Evolutionary conservation across 768 basidiomycete species (phyloP).

Genomic region (Calocera viscosa): DNA sequence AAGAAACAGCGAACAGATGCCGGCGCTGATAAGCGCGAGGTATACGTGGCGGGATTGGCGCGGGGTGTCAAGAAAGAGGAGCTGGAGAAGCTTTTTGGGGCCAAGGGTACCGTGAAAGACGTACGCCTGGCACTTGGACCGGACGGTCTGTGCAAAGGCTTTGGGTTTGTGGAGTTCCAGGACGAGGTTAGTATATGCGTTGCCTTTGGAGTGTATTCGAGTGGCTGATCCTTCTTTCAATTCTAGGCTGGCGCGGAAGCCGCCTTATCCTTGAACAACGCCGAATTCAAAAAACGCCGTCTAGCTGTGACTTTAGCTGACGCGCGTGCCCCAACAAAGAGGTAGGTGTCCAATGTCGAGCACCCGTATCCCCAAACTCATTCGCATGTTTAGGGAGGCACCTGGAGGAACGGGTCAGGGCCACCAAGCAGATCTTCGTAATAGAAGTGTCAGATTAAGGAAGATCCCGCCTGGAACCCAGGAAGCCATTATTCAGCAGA

Average conservation of each 20-base stretch:
- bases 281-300: constrained; percentile 78
- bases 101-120: constrained; percentile 78
- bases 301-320: constrained; percentile 83
- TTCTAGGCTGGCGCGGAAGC: constrained; percentile 52
- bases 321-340: constrained; percentile 44
- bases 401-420: constrained; percentile 34
- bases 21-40: constrained; percentile 66
- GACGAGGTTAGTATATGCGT: constrained; percentile 43
- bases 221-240: neutral
- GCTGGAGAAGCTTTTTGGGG: constrained; percentile 62
- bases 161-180: constrained; percentile 86
- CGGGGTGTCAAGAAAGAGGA: constrained; percentile 66
- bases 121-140: constrained; percentile 67
- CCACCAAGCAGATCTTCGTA: constrained; percentile 43
- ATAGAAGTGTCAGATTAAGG: constrained; percentile 61
- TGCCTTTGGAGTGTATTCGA: neutral
- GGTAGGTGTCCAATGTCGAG: constrained; percentile 30
- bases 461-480: constrained; percentile 66
- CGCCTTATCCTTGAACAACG: constrained; percentile 69
- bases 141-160: constrained; percentile 61
- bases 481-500: constrained; percentile 85
- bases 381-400: constrained; percentile 15
- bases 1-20: constrained; percentile 85
- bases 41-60: constrained; percentile 80
- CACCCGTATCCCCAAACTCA: neutral